These are phyloP conservation scores for Malassezia japonica DNA, from an alignment of 1,284 basidiomycete species.

Conservation along the genomic window DNA sequence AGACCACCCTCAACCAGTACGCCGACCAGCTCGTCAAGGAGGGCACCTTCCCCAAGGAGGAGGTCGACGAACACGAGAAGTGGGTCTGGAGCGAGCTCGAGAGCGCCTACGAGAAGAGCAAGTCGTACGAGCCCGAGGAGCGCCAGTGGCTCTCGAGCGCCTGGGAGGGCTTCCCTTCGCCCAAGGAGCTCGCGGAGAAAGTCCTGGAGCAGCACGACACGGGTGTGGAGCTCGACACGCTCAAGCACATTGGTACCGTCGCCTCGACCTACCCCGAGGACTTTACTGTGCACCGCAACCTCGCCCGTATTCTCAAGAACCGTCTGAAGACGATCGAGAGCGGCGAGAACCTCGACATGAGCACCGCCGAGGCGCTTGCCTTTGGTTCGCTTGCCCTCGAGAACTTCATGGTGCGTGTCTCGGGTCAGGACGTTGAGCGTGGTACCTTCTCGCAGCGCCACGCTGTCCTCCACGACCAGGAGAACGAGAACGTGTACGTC, in stretches of 20 bases:
- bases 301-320: constrained; percentile 77
- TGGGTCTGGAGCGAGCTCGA: constrained; percentile 99
- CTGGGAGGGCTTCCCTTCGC: constrained; percentile 97
- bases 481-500: constrained; percentile 77
- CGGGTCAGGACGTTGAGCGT: constrained; percentile 97
- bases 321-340: constrained; percentile 84
- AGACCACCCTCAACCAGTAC: constrained; percentile 83
- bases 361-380: constrained; percentile 96
- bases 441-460: constrained; percentile 99
- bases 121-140: constrained; percentile 74
- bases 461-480: constrained; percentile 91
- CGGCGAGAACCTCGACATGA: constrained; percentile 90
- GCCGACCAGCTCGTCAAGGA: constrained; percentile 80
- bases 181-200: constrained; percentile 85
- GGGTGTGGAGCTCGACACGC: constrained; percentile 66
- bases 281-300: constrained; percentile 84
- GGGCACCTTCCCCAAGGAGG: constrained; percentile 85
- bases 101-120: constrained; percentile 75
- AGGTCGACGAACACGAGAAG: constrained; percentile 95
- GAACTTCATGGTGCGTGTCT: constrained; percentile 86
- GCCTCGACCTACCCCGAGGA: constrained; percentile 73
- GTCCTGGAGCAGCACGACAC: constrained; percentile 81
- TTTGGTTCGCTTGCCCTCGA: constrained; percentile 87
- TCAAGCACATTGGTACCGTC: constrained; percentile 74
- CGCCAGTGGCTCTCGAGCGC: constrained; percentile 90